Evolutionary conservation across 495 filamentous ascomycete species (phyloP), one percentile per base, ranked within the genome.

Genomic region (Penicillium argentinense): DNA sequence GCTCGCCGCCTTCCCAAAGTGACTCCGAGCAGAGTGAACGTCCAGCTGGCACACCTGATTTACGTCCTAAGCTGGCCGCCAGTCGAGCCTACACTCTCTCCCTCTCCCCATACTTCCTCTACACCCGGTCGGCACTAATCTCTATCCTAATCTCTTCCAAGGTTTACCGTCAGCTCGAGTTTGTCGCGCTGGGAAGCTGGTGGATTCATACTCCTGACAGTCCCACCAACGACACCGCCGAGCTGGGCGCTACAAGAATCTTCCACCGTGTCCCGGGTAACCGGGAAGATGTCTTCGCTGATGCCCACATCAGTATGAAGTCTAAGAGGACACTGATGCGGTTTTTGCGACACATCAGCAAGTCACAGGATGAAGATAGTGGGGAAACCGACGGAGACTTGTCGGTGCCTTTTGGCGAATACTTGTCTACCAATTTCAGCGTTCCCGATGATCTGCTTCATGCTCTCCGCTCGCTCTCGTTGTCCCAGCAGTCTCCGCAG

Each of bases 141-240:
- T 76, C 81, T 4, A 75, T 83, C 47, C 77, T 98, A 27, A 84
- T 97, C 28, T 89, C 90, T 3, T 96, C 92, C 1, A 86, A 86
- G 50, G 85, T 95, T 42, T 88, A 95, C 51, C 80, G 81, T 24
- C 88, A 95, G 65, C 78, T 98, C 47, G 91, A 96, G 53, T 98
- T 97, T 64, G 82, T 91, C 49, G 90, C 93, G 4, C 86, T 97
- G 5, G 95, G 95, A 23, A 92, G 87, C 46, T 97, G 91, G 87
- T 97, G 85, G 81, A 82, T 96, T 26, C 84, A 85, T 25, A 62
- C 51, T 5, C 41, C 55, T 11, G 49, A 50, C 13, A 21, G 45
- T 12, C 44, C 47, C 17, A 30, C 53, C 18, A 46, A 45, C 33
- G 22, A 50, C 24, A 22, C 45, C 17, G 9, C 16, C 23, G 29